Conservation (phyloP, 768 basidiomycete genomes). For the Tulasnella sp. region DNA sequence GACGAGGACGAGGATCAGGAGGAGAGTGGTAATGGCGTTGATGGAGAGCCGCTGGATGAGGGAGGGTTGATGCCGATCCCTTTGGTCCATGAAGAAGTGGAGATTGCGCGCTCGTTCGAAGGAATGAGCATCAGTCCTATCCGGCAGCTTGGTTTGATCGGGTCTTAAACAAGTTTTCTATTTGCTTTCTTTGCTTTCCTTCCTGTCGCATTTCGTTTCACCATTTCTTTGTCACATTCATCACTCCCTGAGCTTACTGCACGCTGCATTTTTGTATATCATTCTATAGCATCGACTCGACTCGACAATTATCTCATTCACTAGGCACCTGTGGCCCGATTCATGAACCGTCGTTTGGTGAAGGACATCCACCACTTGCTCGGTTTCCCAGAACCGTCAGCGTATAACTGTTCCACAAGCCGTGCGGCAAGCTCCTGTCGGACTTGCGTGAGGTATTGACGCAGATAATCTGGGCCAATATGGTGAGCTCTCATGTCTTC, state of each 20-base stretch:
- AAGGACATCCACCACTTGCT: conserved; percentile 99
- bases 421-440: conserved; percentile 86
- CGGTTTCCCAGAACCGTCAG: conserved; percentile 85
- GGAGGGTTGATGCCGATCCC: conserved; percentile 23
- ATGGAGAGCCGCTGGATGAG: conserved; percentile 22
- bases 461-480: conserved; percentile 59
- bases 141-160: background rate
- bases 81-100: conserved; percentile 31
- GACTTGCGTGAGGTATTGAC: conserved; percentile 84
- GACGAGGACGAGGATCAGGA: conserved; percentile 43
- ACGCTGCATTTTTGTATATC: too few species aligned
- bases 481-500: background rate
- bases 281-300: too few species aligned
- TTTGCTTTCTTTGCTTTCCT: too few species aligned
- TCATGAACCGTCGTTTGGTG: conserved; percentile 96
- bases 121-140: conserved; percentile 78
- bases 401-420: conserved; percentile 80
- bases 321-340: conserved; percentile 71
- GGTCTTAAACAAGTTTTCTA: too few species aligned
- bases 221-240: too few species aligned
- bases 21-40: conserved; percentile 20
- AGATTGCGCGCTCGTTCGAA: conserved; percentile 56
- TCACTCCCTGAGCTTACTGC: too few species aligned
- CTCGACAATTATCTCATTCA: too few species aligned
- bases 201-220: too few species aligned